Conservation (phyloP, 306 rosid genomes). For the Lagenaria siceraria region DNA sequence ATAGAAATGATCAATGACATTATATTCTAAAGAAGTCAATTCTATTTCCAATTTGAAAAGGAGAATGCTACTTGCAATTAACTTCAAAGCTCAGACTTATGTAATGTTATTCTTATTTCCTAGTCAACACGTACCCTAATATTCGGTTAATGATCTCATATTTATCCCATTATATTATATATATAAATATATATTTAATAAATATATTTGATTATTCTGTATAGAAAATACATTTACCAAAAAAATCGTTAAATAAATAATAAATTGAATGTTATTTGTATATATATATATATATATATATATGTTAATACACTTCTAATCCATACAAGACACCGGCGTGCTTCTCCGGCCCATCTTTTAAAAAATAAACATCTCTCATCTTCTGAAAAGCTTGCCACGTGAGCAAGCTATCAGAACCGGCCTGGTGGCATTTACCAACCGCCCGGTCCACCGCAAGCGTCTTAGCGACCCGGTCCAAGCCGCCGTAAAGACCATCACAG, state of each 20-base stretch:
- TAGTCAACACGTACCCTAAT: too few species aligned
- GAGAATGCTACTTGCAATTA: too few species aligned
- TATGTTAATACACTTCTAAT: conserved; percentile 31
- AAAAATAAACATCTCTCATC: conserved; percentile 44
- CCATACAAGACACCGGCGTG: conserved; percentile 72
- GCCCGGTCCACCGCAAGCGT: conserved; percentile 51
- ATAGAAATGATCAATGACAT: too few species aligned
- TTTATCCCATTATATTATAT: too few species aligned
- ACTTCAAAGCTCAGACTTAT: too few species aligned
- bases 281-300: background rate
- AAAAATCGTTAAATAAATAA: background rate
- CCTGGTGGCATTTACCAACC: conserved; percentile 77
- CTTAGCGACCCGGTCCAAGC: conserved; percentile 56
- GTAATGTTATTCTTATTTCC: too few species aligned
- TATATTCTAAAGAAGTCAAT: too few species aligned
- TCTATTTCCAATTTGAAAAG: too few species aligned
- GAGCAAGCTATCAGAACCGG: conserved; percentile 68
- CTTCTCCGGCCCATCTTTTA: conserved; percentile 25
- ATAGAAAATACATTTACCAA: too few species aligned
- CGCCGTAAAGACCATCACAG: conserved; percentile 45
- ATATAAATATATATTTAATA: too few species aligned
- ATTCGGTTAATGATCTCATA: too few species aligned
- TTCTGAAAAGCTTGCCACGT: conserved; percentile 69
- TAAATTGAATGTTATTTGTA: background rate
- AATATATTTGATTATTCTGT: too few species aligned